Percentiles rank a stretch among this genome's conserved stretches.
phyloP scores from a whole-genome alignment of 768 basidiomycete genomes.

The Mycena polygramma region DNA sequence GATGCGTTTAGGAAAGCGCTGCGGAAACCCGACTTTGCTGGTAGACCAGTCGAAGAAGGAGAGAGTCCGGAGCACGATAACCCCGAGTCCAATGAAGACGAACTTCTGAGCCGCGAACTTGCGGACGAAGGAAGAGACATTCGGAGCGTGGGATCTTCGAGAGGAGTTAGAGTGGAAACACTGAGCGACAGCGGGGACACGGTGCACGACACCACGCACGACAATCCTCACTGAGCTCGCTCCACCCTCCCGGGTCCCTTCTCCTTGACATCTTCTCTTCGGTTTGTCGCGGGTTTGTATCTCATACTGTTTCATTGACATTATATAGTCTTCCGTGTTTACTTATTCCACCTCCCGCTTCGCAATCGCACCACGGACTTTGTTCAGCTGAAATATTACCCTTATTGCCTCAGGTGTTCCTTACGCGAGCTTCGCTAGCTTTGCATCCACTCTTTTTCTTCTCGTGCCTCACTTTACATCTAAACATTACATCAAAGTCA shows the following conservation, averaged over 20 bases:
- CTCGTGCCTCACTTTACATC: constrained; percentile 22
- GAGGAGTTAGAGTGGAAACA: constrained; percentile 85
- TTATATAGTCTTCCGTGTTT: constrained; percentile 42
- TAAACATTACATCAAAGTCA: constrained; percentile 11
- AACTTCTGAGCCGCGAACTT: constrained; percentile 77
- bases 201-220: constrained; percentile 39
- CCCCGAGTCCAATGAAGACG: constrained; percentile 50
- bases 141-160: constrained; percentile 82
- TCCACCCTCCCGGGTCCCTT: constrained; percentile 37
- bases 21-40: constrained; percentile 91
- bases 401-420: constrained; percentile 33
- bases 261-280: constrained; percentile 32
- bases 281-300: constrained; percentile 42
- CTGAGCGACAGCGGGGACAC: constrained; percentile 67
- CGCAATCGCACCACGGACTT: constrained; percentile 31
- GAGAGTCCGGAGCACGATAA: constrained; percentile 66
- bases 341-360: constrained; percentile 38
- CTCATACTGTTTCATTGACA: constrained; percentile 39
- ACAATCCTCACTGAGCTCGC: constrained; percentile 51
- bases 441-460: constrained; percentile 34
- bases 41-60: constrained; percentile 75
- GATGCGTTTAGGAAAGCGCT: constrained; percentile 91
- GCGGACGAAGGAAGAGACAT: constrained; percentile 94
- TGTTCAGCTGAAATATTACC: constrained; percentile 36
- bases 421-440: constrained; percentile 31